phyloP scores from a whole-genome alignment of 768 basidiomycete genomes.

The Porphyrellus cyaneotinctus region DNA sequence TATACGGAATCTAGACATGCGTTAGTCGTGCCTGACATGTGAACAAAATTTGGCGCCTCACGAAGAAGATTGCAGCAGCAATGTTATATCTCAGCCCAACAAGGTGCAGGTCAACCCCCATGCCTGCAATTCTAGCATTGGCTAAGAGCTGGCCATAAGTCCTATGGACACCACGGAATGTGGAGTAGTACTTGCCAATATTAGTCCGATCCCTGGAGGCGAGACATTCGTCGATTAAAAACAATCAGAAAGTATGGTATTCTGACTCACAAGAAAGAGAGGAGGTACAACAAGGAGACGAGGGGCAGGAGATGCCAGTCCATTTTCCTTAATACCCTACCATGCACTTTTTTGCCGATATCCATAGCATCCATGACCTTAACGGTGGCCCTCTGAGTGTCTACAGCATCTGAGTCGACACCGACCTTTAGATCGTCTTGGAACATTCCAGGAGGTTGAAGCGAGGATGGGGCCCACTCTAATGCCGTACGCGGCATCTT shows the following conservation, averaged over 20 bases:
- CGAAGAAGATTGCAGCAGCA: conserved; percentile 39
- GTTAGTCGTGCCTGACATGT: neutral
- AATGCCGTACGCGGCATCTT: neutral
- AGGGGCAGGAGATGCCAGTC: conserved; percentile 21
- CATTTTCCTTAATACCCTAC: conserved; percentile 15
- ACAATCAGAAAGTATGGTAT: neutral
- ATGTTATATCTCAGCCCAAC: conserved; percentile 36
- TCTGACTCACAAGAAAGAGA: conserved; percentile 18
- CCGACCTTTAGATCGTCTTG: conserved; percentile 1
- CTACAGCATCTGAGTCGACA: neutral
- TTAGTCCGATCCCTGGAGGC: conserved; percentile 41
- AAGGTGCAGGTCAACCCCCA: conserved; percentile 37
- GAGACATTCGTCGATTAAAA: neutral
- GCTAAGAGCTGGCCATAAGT: conserved; percentile 25
- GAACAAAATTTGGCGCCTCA: conserved; percentile 9
- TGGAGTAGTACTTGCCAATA: conserved; percentile 31
- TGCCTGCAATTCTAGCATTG: conserved; percentile 44
- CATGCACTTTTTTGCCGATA: neutral
- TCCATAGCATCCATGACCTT: neutral
- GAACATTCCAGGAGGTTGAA: conserved; percentile 4
- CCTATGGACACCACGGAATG: neutral
- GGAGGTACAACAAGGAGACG: conserved; percentile 13
- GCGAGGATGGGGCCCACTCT: neutral
- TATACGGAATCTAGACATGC: conserved; percentile 32
- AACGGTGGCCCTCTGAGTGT: conserved; percentile 3